Evolutionary conservation across 768 basidiomycete genomes (phyloP).

Genomic region (Russula sp.): DNA sequence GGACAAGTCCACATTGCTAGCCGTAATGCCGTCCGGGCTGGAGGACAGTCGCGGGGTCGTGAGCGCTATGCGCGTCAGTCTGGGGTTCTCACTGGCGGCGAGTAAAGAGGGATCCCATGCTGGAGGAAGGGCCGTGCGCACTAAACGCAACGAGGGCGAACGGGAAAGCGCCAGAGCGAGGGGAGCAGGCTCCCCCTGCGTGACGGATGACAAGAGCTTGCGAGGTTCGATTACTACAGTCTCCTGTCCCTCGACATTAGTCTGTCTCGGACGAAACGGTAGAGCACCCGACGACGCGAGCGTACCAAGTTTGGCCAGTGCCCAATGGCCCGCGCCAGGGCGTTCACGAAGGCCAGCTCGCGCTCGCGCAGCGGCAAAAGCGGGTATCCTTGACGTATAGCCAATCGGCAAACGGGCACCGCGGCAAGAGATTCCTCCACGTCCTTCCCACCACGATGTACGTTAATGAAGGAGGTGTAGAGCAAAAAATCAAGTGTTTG

Average conservation of each 20-base stretch:
- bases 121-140: constrained; percentile 6
- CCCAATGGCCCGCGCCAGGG: constrained; percentile 5
- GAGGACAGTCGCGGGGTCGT: background rate
- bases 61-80: constrained; percentile 9
- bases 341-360: background rate
- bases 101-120: constrained; percentile 14
- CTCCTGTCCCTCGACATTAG: background rate
- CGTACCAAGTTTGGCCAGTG: constrained; percentile 17
- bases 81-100: constrained; percentile 10
- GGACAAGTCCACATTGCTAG: background rate
- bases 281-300: no score
- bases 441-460: background rate
- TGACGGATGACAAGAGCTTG: background rate
- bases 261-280: background rate
- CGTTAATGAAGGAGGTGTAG: background rate
- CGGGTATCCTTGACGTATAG: background rate
- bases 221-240: constrained; percentile 2
- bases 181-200: background rate
- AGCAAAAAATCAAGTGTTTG: constrained; percentile 13
- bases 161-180: constrained; percentile 15
- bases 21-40: background rate
- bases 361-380: background rate
- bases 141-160: constrained; percentile 6
- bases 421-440: background rate
- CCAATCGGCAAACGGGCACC: constrained; percentile 10